Base-by-base conservation (phyloP, 1,139 yeast species). In the Magnusiomyces suaveolens region DNA sequence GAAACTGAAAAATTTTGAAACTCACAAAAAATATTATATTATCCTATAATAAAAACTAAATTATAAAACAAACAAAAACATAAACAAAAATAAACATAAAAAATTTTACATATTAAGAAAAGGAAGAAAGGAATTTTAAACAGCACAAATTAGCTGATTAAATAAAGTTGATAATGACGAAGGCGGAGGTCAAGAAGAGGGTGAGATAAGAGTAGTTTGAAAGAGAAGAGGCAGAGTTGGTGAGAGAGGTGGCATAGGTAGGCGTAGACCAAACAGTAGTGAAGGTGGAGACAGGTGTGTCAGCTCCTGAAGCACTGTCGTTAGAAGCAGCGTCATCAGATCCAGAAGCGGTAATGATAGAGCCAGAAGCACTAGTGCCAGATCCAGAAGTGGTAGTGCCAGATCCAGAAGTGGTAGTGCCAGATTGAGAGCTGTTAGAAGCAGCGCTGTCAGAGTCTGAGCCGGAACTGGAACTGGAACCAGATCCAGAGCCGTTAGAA, bases 361-460 rank as follows among this genome's bases (percentile, higher is more conserved):
- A n/a, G n/a, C n/a, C n/a, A n/a, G n/a, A n/a, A n/a, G n/a, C n/a
- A n/a, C n/a, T n/a, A n/a, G n/a, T n/a, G n/a, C n/a, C n/a, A n/a
- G n/a, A n/a, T n/a, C n/a, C n/a, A n/a, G n/a, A n/a, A n/a, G n/a
- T n/a, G n/a, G n/a, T n/a, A n/a, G n/a, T n/a, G n/a, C n/a, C n/a
- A n/a, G n/a, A n/a, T n/a, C n/a, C n/a, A n/a, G n/a, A n/a, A n/a
- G n/a, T n/a, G n/a, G n/a, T n/a, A n/a, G n/a, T n/a, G n/a, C n/a
- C n/a, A n/a, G n/a, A n/a, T n/a, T n/a, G n/a, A n/a, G n/a, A n/a
- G n/a, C n/a, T n/a, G 18, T 4, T 38, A 21, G 46, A 41, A 36
- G 54, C 41, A 51, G 43, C 55, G 44, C 36, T 25, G 18, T 26
- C 52, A 26, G 48, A 24, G 8, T 33, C 54, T 10, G 51, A 48